Evolutionary conservation across 2,329 filamentous ascomycete genomes (phyloP).

Genomic region (Aspergillus felis): DNA sequence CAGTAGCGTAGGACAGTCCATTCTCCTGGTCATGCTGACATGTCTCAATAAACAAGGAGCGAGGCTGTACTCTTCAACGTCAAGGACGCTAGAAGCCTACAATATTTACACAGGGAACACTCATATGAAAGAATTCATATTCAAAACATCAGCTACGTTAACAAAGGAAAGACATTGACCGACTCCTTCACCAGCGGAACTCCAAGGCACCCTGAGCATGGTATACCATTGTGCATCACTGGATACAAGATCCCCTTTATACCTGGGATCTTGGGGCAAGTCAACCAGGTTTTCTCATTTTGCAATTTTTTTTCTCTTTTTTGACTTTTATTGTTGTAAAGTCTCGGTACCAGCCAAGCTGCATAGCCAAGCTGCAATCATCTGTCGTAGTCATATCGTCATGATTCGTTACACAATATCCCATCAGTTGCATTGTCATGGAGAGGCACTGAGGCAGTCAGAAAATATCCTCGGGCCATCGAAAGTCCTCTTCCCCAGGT

Average conservation of each 20-base stretch:
- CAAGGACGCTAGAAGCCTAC: too few species aligned
- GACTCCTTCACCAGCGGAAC: neutral
- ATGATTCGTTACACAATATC: slow-evolving; percentile 9
- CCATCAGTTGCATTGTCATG: too few species aligned
- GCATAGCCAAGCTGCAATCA: neutral
- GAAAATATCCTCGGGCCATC: slow-evolving; percentile 45
- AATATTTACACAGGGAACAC: neutral
- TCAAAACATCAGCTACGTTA: neutral
- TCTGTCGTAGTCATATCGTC: neutral
- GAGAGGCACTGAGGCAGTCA: slow-evolving; percentile 15
- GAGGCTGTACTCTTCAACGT: too few species aligned
- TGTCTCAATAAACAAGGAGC: too few species aligned
- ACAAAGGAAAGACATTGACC: neutral
- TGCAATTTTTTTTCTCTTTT: neutral
- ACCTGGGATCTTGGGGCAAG: neutral
- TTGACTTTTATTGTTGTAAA: neutral
- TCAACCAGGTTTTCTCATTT: neutral
- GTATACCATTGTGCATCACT: neutral
- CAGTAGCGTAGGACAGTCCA: too few species aligned
- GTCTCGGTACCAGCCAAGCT: neutral
- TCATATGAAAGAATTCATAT: neutral
- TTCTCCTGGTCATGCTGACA: too few species aligned
- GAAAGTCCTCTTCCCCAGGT: slow-evolving; percentile 21
- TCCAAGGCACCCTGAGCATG: neutral
- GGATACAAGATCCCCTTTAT: neutral